Evolutionary conservation across 2,329 filamentous ascomycete species (phyloP), one percentile per base, ranked within the genome.

Genomic region (Ascochyta pisi): DNA sequence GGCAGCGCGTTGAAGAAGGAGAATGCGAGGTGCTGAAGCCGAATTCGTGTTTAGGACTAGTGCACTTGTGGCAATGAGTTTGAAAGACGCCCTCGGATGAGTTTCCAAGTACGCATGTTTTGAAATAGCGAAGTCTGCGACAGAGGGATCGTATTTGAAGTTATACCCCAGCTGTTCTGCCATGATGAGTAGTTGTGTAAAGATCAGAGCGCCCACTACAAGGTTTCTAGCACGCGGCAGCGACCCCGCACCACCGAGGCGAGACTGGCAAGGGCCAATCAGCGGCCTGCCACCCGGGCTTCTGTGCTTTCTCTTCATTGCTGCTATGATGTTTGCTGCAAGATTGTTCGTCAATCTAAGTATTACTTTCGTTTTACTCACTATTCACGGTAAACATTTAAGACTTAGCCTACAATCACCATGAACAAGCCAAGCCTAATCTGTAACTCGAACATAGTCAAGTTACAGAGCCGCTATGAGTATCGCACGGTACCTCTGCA

Each of bases 1-100:
- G 6, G 74, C 58, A 26, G 79, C 77, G 64, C 81, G 79, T 64
- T 81, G 81, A 9, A 83, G 62, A 19, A 83, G 76, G 2, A 83
- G 78, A 42, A 82, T 66, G 65, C 66, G 73, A 53, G 55, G 51
- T 16, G 24, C 22, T 15, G 38, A 19, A n/a, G 31, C 22, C 8
- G 29, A 4, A 15, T 15, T 29, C 6, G 24, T 9, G 29, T 56
- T 10, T 16, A 56, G 10, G 4, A 56, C 53, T 4, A 56, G 53
- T 19, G 47, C 46, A 34, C 46, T 41, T 26, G 46, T 51, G 13
- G 46, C 53, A 16, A 57, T 26, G 7, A 39, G 22, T 3, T 15
- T 16, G 29, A 40, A 46, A 8, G 39, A 7, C 13, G 26, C 34
- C 3, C 22, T 22, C 3, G 45, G 33, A 29, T 49, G 39, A 33